Base-by-base conservation (phyloP, 768 basidiomycete genomes). In the Gyrodon lividus region DNA sequence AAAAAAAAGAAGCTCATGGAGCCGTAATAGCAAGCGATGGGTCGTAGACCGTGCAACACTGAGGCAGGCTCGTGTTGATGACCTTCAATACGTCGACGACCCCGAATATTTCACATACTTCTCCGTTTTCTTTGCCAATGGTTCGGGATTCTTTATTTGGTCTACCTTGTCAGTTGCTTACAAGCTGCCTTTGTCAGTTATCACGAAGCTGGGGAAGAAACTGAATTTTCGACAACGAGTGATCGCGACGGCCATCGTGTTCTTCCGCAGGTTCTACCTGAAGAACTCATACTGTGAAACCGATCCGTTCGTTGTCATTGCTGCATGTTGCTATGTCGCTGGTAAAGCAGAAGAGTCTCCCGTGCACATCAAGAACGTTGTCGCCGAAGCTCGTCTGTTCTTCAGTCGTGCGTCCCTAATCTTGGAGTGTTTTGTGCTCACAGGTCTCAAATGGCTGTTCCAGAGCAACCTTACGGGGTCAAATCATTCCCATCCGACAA, bases 311-410 rank as follows among this genome's bases (percentile, higher is more conserved):
- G 76, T 95, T 50, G 94, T 98, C 44, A 84, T 94, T 39, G 84
- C 93, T 0, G 92, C 94, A 0, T 99, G 96, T 70, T 86, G 87
- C 57, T 98, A 98, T 69, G 87, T 98, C 30, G 95, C 96, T 8
- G 92, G 95, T 0, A 99, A 99, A 68, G 92, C 94, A 1, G 97
- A 99, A 64, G 97, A 99, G 68, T 91, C 87, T 0, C 95, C 97
- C 0, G 80, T 93, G 0, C 93, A 95, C 63, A 93, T 98, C 72
- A 98, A 98, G 74, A 88, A 81, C 57, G 85, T 98, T 24, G 86
- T 96, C 23, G 71, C 83, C 2, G 95, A 98, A 65, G 87, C 94
- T 0, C 80, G 89, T 50, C 61, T 77, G 6, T 69, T 94, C 38
- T 97, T 95, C 66, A 79, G 78, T 58, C 80, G 86, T 88, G 63